phyloP scores from a whole-genome alignment of 2,329 filamentous ascomycete genomes.

The Diaporthe caulivora region DNA sequence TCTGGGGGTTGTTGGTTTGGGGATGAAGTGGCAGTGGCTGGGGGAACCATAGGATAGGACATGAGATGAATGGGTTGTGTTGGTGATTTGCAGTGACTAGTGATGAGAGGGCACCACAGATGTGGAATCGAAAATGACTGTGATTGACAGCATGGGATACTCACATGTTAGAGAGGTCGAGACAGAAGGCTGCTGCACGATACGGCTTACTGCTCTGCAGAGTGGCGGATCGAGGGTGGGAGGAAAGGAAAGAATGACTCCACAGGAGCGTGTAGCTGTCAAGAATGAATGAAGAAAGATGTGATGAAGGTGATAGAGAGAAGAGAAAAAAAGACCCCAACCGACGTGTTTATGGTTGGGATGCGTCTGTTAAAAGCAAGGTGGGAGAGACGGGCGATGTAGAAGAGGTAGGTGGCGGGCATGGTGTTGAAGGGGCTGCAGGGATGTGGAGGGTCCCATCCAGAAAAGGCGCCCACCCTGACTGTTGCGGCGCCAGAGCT shows the following conservation, averaged over 20 bases:
- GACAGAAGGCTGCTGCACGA: constrained; percentile 16
- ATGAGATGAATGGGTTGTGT: not conserved
- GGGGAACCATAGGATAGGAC: not conserved
- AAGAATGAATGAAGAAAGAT: constrained; percentile 30
- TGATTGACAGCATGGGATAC: not conserved
- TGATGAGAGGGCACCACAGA: not conserved
- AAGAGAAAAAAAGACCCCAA: not conserved
- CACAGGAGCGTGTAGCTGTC: constrained; percentile 26
- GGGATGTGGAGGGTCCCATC: constrained; percentile 25
- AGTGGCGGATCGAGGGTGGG: constrained; percentile 8
- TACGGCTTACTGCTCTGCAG: constrained; percentile 28
- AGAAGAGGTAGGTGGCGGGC: constrained; percentile 24
- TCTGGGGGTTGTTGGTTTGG: not conserved
- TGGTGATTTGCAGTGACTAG: not conserved
- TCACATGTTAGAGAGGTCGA: constrained; percentile 26
- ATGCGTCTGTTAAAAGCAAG: constrained; percentile 12
- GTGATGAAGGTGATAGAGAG: constrained; percentile 14
- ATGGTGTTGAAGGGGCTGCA: constrained; percentile 27
- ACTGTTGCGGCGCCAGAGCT: constrained; percentile 29
- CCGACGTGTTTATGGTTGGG: not conserved
- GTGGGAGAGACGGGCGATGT: constrained; percentile 1
- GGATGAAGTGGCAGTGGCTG: not conserved
- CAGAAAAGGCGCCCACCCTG: constrained; percentile 22
- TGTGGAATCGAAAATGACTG: not conserved
- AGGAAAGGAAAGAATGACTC: constrained; percentile 34